phyloP scores from a whole-genome alignment of 805 yeast genomes.

The Ogataea glucozyma region DNA sequence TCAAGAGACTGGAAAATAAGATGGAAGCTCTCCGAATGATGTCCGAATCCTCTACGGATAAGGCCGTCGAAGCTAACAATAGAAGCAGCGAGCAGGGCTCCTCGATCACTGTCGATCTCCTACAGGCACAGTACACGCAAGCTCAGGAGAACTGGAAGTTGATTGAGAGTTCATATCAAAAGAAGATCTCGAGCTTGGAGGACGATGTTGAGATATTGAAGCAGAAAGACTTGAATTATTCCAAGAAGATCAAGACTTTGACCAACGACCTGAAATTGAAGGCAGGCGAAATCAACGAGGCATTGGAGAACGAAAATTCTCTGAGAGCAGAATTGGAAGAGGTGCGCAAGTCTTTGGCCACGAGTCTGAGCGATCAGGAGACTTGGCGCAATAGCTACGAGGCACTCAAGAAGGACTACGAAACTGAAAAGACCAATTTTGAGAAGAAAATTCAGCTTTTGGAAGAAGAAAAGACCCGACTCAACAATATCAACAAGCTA shows the following conservation, averaged over 20 bases:
- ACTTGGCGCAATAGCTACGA: slow-evolving; percentile 28
- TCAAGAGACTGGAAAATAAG: slow-evolving; percentile 62
- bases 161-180: slow-evolving; percentile 65
- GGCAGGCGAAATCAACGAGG: slow-evolving; percentile 28
- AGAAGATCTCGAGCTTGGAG: slow-evolving; percentile 47
- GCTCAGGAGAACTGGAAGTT: slow-evolving; percentile 83
- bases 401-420: slow-evolving; percentile 33
- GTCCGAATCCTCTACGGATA: slow-evolving; percentile 46
- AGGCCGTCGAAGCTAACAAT: slow-evolving; percentile 7
- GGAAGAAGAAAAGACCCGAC: slow-evolving; percentile 31
- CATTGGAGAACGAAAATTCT: slow-evolving; percentile 25
- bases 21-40: slow-evolving; percentile 68
- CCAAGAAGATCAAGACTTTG: slow-evolving; percentile 32
- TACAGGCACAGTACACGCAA: slow-evolving; percentile 71
- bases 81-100: slow-evolving; percentile 8
- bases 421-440: slow-evolving; percentile 26
- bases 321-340: slow-evolving; percentile 21
- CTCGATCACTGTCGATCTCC: slow-evolving; percentile 38
- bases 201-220: slow-evolving; percentile 43
- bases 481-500: slow-evolving; percentile 19
- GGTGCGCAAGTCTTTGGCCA: slow-evolving; percentile 24
- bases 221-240: slow-evolving; percentile 31
- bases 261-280: slow-evolving; percentile 40
- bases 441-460: slow-evolving; percentile 28
- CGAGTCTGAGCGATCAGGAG: slow-evolving; percentile 19